These are phyloP conservation scores for Geoglossum cookeanum DNA, from an alignment of 2,329 filamentous ascomycete genomes.

Conservation along the genomic window DNA sequence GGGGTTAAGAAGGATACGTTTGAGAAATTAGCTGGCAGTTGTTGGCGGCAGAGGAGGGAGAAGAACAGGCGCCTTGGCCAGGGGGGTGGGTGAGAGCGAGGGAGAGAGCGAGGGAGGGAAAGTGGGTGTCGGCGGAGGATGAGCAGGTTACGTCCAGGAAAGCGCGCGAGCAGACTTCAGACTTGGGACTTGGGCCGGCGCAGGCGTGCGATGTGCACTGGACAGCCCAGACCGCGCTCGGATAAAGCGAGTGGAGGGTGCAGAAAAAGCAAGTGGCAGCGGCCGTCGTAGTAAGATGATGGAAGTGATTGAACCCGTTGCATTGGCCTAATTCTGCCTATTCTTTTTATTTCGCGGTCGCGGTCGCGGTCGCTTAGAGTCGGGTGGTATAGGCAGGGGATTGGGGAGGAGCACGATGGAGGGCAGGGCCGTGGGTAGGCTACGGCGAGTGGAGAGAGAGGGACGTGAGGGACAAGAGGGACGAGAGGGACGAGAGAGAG, in stretches of 20 bases:
- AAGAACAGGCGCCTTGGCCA: not conserved
- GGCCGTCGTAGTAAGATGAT: not conserved
- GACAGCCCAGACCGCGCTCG: not conserved
- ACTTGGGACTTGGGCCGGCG: not conserved
- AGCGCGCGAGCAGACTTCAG: no score
- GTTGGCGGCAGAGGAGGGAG: not conserved
- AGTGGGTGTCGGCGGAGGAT: no score
- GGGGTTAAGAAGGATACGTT: slow-evolving; percentile 2
- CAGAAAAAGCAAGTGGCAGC: not conserved
- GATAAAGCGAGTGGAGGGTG: slow-evolving; percentile 1
- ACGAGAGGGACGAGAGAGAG: no score
- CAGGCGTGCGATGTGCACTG: not conserved
- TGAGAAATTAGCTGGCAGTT: not conserved
- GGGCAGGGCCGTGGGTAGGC: no score
- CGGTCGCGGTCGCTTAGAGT: not conserved
- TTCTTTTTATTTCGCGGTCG: not conserved
- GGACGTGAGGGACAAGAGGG: not conserved
- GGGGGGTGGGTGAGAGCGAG: not conserved
- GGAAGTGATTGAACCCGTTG: not conserved
- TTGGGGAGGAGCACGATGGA: not conserved
- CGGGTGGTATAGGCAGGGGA: not conserved
- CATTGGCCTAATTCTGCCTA: not conserved
- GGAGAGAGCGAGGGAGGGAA: no score
- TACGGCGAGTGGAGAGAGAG: not conserved
- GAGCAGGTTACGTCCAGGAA: no score